Evolutionary conservation across 495 filamentous ascomycete species (phyloP).

Genomic region (Aspergillus conjunctus): DNA sequence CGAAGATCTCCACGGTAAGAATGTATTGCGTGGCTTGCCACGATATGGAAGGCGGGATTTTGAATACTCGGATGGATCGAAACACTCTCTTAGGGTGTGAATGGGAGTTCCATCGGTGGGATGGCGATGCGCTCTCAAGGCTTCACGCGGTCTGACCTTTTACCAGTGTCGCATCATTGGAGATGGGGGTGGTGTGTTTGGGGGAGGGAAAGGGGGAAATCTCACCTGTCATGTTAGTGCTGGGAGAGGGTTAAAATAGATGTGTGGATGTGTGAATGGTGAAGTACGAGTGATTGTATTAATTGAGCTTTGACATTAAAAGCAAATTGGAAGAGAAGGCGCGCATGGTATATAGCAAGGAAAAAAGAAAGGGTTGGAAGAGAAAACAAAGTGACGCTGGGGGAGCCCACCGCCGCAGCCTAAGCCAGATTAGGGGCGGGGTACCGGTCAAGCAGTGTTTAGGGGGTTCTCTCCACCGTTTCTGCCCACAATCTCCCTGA

Average conservation of each 20-base stretch:
- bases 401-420: constrained; percentile 1
- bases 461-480: neutral
- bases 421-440: constrained; percentile 33
- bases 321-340: too few species aligned
- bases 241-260: neutral
- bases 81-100: constrained; percentile 1
- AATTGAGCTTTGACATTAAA: neutral
- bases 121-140: constrained; percentile 20
- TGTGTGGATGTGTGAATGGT: neutral
- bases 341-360: too few species aligned
- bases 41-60: constrained; percentile 21
- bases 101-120: constrained; percentile 32
- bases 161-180: constrained; percentile 64
- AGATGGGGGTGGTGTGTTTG: constrained; percentile 23
- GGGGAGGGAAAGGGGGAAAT: constrained; percentile 4
- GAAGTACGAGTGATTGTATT: constrained; percentile 1
- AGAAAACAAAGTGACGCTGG: neutral
- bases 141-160: constrained; percentile 61
- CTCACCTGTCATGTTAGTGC: constrained; percentile 7
- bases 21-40: constrained; percentile 1
- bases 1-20: constrained; percentile 6
- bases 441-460: constrained; percentile 9
- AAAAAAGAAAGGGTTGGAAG: neutral
- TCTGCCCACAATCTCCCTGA: constrained; percentile 1
- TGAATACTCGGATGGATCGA: neutral